phyloP scores from a whole-genome alignment of 768 basidiomycete genomes.

The Suillus decipiens region DNA sequence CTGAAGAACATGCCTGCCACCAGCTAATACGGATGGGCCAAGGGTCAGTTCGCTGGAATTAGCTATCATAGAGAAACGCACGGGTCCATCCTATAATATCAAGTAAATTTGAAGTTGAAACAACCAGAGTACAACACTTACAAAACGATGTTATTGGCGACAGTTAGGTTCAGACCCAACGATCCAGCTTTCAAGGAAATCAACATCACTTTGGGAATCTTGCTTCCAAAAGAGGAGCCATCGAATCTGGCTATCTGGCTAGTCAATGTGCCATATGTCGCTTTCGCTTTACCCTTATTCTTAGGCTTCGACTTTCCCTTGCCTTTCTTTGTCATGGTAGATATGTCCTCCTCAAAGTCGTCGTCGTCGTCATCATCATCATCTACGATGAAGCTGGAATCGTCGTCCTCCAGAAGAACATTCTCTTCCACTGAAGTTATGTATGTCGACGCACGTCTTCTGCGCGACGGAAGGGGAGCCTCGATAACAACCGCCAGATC shows the following conservation, averaged over 20 bases:
- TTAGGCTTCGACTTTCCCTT: constrained; percentile 40
- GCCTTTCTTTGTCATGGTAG: constrained; percentile 31
- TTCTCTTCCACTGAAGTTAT: constrained; percentile 14
- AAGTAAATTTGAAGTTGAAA: constrained; percentile 11
- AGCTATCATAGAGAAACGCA: constrained; percentile 42
- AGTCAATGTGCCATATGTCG: constrained; percentile 19
- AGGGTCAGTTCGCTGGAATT: constrained; percentile 4
- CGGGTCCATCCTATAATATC: constrained; percentile 72
- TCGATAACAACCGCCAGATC: constrained; percentile 18
- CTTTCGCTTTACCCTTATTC: constrained; percentile 41
- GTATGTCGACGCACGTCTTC: constrained; percentile 13
- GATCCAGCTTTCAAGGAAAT: constrained; percentile 89
- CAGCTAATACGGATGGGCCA: constrained; percentile 46
- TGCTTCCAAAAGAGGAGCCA: constrained; percentile 27
- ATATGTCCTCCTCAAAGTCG: constrained; percentile 33
- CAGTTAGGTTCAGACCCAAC: constrained; percentile 84
- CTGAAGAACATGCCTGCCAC: constrained; percentile 59
- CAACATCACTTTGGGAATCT: constrained; percentile 79
- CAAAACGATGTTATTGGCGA: constrained; percentile 86
- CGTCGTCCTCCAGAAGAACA: constrained; percentile 27
- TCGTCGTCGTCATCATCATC: constrained; percentile 27
- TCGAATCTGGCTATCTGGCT: constrained; percentile 20
- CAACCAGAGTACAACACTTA: constrained; percentile 38
- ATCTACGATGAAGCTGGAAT: constrained; percentile 37
- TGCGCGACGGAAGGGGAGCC: constrained; percentile 16